These are phyloP conservation scores for Xylariaceae sp. DNA, from an alignment of 2,329 filamentous ascomycete genomes.

Conservation along the genomic window DNA sequence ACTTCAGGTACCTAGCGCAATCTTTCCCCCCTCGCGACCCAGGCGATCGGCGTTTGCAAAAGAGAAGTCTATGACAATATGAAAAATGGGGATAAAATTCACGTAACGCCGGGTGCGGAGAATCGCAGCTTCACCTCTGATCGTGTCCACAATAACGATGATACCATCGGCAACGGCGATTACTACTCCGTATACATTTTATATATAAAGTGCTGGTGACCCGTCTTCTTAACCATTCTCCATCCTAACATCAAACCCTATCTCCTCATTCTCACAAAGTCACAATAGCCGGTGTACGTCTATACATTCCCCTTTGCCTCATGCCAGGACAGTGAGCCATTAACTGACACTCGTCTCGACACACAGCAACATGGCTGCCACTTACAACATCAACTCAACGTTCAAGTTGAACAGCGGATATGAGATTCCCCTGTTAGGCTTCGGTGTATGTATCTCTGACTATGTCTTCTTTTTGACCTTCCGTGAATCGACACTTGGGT, in stretches of 20 bases:
- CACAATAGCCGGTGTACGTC: neutral
- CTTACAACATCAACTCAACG: slow-evolving; percentile 44
- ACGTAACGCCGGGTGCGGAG: no score
- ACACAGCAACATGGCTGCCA: slow-evolving; percentile 38
- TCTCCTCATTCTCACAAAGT: no score
- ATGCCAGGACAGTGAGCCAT: neutral
- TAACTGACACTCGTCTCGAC: neutral
- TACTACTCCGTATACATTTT: neutral
- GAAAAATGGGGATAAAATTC: no score
- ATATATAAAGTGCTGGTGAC: neutral
- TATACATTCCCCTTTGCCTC: neutral
- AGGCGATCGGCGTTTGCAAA: no score
- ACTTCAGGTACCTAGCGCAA: no score
- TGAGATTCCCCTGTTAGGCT: slow-evolving; percentile 50
- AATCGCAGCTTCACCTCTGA: no score
- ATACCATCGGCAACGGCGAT: no score
- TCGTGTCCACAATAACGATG: no score
- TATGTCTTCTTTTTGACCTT: neutral
- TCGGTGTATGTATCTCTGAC: slow-evolving; percentile 42
- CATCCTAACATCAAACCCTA: no score
- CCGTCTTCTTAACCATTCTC: neutral
- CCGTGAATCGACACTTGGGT: no score
- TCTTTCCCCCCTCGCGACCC: no score
- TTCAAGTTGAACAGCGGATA: slow-evolving; percentile 53
- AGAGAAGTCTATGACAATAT: no score